Evolutionary conservation across 345 rosid species (phyloP).

Genomic region (Pistacia atlantica): DNA sequence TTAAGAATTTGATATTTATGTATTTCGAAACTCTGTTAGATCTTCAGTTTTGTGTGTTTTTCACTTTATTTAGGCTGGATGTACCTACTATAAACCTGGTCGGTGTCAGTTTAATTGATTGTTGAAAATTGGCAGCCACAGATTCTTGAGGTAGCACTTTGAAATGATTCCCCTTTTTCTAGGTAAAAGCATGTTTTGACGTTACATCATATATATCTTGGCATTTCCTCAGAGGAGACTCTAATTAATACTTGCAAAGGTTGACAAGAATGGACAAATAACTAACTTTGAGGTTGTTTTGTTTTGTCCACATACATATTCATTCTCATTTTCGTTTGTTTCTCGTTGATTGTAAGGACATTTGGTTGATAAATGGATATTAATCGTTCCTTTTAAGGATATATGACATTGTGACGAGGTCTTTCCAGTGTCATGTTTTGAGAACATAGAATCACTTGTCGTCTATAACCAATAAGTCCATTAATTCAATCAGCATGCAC

Average conservation of each 20-base stretch:
- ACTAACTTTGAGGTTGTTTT: conserved; percentile 3
- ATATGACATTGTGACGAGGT: neutral
- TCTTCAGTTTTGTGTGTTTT: neutral
- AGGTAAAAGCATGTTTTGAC: too few species aligned
- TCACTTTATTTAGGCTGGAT: neutral
- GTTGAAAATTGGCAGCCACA: neutral
- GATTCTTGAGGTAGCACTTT: neutral
- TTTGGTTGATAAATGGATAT: neutral
- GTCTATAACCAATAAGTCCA: neutral
- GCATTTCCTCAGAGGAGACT: neutral
- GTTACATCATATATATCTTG: neutral
- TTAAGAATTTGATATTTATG: neutral
- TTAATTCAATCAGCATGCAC: neutral
- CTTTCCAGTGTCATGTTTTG: neutral
- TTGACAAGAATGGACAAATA: neutral
- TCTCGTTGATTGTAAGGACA: neutral
- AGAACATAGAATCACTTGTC: neutral
- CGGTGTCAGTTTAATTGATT: conserved; percentile 2
- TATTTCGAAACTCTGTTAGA: neutral
- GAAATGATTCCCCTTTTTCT: neutral
- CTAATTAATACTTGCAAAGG: neutral
- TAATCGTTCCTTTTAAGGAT: neutral
- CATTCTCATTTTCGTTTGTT: neutral
- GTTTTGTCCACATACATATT: conserved; percentile 5
- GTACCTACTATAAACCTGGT: neutral